Percentiles rank a stretch among this genome's conserved stretches.
These are phyloP conservation scores for Boletus coccyginus DNA, from an alignment of 768 basidiomycete genomes.

Conservation along the genomic window DNA sequence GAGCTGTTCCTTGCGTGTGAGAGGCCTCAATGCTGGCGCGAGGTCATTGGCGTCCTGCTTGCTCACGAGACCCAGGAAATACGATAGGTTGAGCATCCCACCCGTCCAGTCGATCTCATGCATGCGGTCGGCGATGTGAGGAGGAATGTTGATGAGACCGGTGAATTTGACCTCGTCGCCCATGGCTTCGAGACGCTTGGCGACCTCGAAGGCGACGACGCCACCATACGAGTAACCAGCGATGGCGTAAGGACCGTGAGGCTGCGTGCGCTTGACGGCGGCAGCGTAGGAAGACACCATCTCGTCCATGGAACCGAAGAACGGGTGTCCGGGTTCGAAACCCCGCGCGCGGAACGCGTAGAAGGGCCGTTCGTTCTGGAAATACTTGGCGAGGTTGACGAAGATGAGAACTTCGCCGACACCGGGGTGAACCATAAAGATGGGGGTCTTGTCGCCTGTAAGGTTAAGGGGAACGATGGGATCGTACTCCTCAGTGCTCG, in stretches of 20 bases:
- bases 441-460: conserved; percentile 38
- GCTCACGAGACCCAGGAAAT: conserved; percentile 37
- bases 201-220: conserved; percentile 43
- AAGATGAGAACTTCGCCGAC: conserved; percentile 42
- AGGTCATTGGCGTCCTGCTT: conserved; percentile 26
- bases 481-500: conserved; percentile 30
- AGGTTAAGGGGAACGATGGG: conserved; percentile 42
- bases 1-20: conserved; percentile 25
- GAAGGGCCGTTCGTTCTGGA: conserved; percentile 41
- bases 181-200: conserved; percentile 34
- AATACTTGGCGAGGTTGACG: conserved; percentile 40
- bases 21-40: conserved; percentile 14
- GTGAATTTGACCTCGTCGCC: conserved; percentile 40
- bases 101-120: conserved; percentile 41
- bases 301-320: conserved; percentile 38
- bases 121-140: conserved; percentile 41
- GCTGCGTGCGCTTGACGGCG: conserved; percentile 34
- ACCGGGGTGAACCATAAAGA: conserved; percentile 45
- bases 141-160: conserved; percentile 43
- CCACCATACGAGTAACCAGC: conserved; percentile 48
- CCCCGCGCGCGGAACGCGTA: conserved; percentile 46
- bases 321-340: conserved; percentile 37
- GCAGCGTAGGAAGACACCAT: conserved; percentile 38
- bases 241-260: conserved; percentile 40
- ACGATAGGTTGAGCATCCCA: conserved; percentile 39